A percentile compares a stretch with the other conserved stretches of the same genome.
Evolutionary conservation across 345 rosid genomes (phyloP).

Genomic region (Dipteronia sinensis): DNA sequence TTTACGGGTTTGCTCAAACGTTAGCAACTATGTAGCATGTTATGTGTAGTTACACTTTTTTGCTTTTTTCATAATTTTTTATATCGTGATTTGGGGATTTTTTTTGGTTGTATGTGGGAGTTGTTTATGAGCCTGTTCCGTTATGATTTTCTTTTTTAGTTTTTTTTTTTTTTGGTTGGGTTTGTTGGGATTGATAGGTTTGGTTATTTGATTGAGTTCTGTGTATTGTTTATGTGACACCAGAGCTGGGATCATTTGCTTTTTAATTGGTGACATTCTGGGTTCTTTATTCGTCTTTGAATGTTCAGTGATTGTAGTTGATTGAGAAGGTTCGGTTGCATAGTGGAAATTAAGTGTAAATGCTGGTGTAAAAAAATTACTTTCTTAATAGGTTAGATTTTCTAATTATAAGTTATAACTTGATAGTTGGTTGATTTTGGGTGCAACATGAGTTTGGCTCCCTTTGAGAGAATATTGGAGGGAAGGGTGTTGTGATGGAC

Average conservation of each 20-base stretch:
- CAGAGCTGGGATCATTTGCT: not conserved
- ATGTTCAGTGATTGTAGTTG: not conserved
- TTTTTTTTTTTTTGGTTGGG: not conserved
- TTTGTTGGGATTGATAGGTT: constrained; percentile 5
- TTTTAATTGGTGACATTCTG: not conserved
- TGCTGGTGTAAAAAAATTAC: not conserved
- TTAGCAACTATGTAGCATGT: not conserved
- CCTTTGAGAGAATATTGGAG: too few species aligned
- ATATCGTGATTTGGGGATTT: not conserved
- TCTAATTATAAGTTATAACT: not conserved
- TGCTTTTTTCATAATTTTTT: not conserved
- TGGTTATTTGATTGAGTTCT: not conserved
- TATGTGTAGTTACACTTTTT: not conserved
- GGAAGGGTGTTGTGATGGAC: too few species aligned
- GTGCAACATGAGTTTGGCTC: not conserved
- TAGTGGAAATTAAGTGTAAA: not conserved
- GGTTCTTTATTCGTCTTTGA: not conserved
- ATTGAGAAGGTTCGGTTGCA: not conserved
- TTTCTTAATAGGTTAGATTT: not conserved
- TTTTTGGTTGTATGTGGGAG: not conserved
- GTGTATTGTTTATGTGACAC: not conserved
- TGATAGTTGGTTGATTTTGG: not conserved
- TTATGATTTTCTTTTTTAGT: too few species aligned
- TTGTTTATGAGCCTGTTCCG: not conserved
- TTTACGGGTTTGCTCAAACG: not conserved